phyloP scores from a whole-genome alignment of 768 basidiomycete genomes.

The Suillus decipiens region DNA sequence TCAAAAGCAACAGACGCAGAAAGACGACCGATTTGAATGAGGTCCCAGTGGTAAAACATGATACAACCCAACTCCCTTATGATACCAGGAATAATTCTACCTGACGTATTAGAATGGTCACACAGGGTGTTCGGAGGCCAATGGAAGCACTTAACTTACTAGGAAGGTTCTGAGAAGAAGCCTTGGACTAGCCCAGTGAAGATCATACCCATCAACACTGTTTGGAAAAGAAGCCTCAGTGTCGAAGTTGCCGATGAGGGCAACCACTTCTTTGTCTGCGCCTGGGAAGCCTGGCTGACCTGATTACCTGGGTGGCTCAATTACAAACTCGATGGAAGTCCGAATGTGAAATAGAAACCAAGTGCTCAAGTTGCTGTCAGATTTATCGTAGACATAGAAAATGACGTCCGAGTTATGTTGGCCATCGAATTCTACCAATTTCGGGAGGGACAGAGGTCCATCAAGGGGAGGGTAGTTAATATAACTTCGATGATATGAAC shows the following conservation, averaged over 20 bases:
- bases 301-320: slow-evolving; percentile 42
- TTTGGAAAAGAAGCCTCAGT: slow-evolving; percentile 37
- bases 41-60: too few relatives aligned
- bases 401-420: slow-evolving; percentile 31
- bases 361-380: slow-evolving; percentile 5
- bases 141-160: too few relatives aligned
- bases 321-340: slow-evolving; percentile 43
- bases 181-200: slow-evolving; percentile 42
- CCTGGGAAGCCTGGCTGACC: slow-evolving; percentile 35
- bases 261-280: slow-evolving; percentile 23
- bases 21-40: too few relatives aligned
- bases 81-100: too few relatives aligned
- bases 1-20: too few relatives aligned
- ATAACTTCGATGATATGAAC: not conserved
- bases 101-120: too few relatives aligned
- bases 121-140: too few relatives aligned
- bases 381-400: slow-evolving; percentile 6
- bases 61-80: too few relatives aligned
- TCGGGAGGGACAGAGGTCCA: slow-evolving; percentile 21
- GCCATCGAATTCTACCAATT: slow-evolving; percentile 39
- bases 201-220: slow-evolving; percentile 37
- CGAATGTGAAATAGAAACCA: slow-evolving; percentile 34
- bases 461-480: slow-evolving; percentile 1
- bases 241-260: slow-evolving; percentile 32
- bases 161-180: too few relatives aligned